Percentiles rank a stretch among this genome's conserved stretches.
These are phyloP conservation scores for Epichloe bromicola DNA, from an alignment of 2,329 filamentous ascomycete species.

Conservation along the genomic window DNA sequence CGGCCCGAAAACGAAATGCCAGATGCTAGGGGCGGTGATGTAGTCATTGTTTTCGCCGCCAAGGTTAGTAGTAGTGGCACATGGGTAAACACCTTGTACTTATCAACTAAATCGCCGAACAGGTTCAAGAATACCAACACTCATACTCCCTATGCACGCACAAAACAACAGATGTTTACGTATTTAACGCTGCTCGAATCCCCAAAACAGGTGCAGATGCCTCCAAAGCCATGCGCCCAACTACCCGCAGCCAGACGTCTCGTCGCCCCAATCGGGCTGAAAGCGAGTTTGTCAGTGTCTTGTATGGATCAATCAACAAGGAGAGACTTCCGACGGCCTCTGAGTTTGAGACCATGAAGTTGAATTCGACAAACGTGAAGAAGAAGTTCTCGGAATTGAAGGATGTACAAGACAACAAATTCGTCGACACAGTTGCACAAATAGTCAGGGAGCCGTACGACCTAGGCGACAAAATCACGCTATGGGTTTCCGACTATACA, in stretches of 20 bases:
- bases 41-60: slow-evolving; percentile 33
- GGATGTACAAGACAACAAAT: slow-evolving; percentile 42
- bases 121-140: slow-evolving; percentile 29
- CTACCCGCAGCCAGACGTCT: slow-evolving; percentile 8
- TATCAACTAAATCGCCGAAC: neutral
- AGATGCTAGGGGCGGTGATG: slow-evolving; percentile 25
- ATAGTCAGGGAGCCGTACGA: slow-evolving; percentile 44
- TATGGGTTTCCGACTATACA: slow-evolving; percentile 80
- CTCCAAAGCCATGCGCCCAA: slow-evolving; percentile 14
- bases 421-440: slow-evolving; percentile 58
- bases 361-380: slow-evolving; percentile 29
- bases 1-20: slow-evolving; percentile 36
- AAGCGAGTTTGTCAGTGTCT: slow-evolving; percentile 31
- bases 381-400: slow-evolving; percentile 53
- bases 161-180: slow-evolving; percentile 26
- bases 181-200: slow-evolving; percentile 25
- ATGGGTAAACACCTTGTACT: neutral
- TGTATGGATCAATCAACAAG: slow-evolving; percentile 34
- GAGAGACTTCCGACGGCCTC: slow-evolving; percentile 25
- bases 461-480: slow-evolving; percentile 32
- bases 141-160: slow-evolving; percentile 32
- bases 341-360: slow-evolving; percentile 28
- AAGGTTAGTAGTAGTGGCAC: slow-evolving; percentile 30
- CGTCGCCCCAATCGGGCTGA: slow-evolving; percentile 16
- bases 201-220: slow-evolving; percentile 25